Conservation (phyloP, 257 asterid species). For the Solanum ahanhuiri region DNA sequence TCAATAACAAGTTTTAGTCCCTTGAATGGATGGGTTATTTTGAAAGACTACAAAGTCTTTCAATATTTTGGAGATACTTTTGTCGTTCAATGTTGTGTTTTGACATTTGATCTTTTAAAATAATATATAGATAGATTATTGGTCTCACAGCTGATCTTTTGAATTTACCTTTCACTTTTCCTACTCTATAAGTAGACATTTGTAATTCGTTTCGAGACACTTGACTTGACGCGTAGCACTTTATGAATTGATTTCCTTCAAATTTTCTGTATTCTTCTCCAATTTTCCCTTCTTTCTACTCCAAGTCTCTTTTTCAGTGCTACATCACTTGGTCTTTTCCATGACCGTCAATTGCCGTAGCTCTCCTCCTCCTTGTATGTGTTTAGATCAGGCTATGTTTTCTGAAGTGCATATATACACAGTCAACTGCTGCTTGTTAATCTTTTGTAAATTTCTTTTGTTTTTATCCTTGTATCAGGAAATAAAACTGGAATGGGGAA, state of each 20-base stretch:
- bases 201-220: not conserved
- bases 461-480: constrained; percentile 38
- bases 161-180: not conserved
- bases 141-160: not conserved
- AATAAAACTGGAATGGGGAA: constrained; percentile 89
- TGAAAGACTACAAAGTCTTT: not conserved
- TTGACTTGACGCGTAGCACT: not conserved
- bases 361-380: not conserved
- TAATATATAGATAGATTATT: not conserved
- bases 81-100: not conserved
- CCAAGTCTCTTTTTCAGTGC: not conserved
- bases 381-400: not conserved
- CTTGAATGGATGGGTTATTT: not conserved
- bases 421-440: not conserved
- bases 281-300: not conserved
- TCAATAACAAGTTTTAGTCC: not conserved
- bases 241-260: not conserved
- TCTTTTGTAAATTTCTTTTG: not conserved
- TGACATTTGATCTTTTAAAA: not conserved
- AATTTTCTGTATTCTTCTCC: not conserved
- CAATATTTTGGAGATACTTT: not conserved
- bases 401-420: not conserved
- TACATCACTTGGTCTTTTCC: not conserved
- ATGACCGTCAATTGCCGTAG: not conserved
- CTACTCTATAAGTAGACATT: not conserved